phyloP scores from a whole-genome alignment of 106 monocot genomes.

The Allium fistulosum region DNA sequence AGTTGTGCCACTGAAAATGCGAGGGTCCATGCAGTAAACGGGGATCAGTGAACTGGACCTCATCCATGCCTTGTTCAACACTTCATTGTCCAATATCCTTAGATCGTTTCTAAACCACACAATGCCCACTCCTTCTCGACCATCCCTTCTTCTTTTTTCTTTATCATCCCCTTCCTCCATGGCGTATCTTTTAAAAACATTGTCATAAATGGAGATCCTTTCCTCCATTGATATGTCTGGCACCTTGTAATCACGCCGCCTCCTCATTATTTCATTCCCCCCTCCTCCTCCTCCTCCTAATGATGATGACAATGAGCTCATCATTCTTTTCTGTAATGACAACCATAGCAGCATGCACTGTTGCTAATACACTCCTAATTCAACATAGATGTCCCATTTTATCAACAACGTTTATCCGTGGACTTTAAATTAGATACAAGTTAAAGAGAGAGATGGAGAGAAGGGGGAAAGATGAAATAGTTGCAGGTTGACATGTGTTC shows the following conservation, averaged over 20 bases:
- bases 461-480: not conserved
- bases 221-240: conserved; percentile 44
- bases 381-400: too few species aligned
- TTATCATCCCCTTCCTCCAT: not conserved
- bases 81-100: conserved; percentile 77
- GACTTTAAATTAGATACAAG: too few species aligned
- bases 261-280: too few species aligned
- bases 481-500: not conserved
- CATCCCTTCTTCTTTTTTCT: conserved; percentile 1
- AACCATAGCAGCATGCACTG: too few species aligned
- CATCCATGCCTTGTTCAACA: conserved; percentile 46
- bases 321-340: too few species aligned
- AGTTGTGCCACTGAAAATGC: conserved; percentile 52
- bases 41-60: conserved; percentile 58
- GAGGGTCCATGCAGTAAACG: conserved; percentile 78
- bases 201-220: conserved; percentile 21
- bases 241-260: conserved; percentile 3
- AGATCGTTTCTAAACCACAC: conserved; percentile 96
- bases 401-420: too few species aligned
- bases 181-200: conserved; percentile 32
- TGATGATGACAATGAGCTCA: too few species aligned
- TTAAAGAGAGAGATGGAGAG: not conserved
- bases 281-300: too few species aligned
- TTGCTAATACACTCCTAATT: too few species aligned
- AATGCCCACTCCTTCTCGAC: conserved; percentile 53